A percentile compares a stretch with the other conserved stretches of the same genome.
Conservation (phyloP, 2,329 filamentous ascomycete species). For the Beauveria brongniartii region DNA sequence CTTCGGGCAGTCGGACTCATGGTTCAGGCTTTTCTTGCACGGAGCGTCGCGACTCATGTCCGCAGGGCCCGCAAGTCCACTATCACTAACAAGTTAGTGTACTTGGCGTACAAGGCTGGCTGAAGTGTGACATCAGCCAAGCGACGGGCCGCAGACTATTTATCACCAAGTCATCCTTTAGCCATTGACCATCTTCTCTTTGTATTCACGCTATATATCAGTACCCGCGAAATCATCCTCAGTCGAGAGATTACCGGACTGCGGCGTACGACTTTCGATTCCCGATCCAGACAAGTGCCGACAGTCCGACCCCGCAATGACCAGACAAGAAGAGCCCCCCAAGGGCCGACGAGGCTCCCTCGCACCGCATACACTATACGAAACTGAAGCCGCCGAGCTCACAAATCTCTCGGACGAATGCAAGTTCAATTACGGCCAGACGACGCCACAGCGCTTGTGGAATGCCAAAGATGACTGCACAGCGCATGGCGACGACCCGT, state of each 20-base stretch:
- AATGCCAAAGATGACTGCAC: slow-evolving; percentile 18
- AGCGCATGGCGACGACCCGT: slow-evolving; percentile 15
- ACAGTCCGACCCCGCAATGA: neutral
- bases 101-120: slow-evolving; percentile 9
- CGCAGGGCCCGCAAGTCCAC: slow-evolving; percentile 4
- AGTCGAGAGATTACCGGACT: neutral
- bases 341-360: neutral
- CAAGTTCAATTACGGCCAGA: slow-evolving; percentile 22
- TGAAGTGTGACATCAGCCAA: slow-evolving; percentile 17
- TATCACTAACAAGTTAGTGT: neutral
- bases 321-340: neutral
- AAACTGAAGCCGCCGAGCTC: slow-evolving; percentile 16
- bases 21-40: neutral
- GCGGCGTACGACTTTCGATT: neutral
- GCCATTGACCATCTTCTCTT: neutral
- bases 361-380: slow-evolving; percentile 16
- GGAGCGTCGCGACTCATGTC: slow-evolving; percentile 3
- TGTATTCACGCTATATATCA: neutral
- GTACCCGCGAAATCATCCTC: neutral
- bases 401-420: slow-evolving; percentile 17
- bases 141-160: neutral
- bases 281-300: neutral
- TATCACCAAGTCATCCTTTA: neutral
- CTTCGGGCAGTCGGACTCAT: neutral
- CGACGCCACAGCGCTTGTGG: slow-evolving; percentile 22